These are phyloP conservation scores for Lipomyces starkeyi DNA, from an alignment of 805 yeast genomes.

Conservation along the genomic window DNA sequence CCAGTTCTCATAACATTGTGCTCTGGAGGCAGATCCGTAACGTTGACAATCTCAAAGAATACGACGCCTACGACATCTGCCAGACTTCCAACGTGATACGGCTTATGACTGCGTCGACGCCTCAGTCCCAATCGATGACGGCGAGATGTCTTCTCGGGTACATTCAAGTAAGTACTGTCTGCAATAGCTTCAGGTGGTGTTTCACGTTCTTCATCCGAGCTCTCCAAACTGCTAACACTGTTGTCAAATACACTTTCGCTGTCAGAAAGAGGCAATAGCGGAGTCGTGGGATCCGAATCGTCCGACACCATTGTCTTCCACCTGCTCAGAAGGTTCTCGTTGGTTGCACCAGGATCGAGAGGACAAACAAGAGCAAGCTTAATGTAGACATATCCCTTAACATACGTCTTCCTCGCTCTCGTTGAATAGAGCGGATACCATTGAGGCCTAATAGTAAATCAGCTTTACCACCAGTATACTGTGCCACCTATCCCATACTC, in stretches of 20 bases:
- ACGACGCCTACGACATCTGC: slow-evolving; percentile 63
- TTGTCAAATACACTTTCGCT: not conserved
- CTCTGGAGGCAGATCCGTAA: slow-evolving; percentile 79
- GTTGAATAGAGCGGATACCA: slow-evolving; percentile 31
- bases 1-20: slow-evolving; percentile 72
- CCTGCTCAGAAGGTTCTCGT: slow-evolving; percentile 15
- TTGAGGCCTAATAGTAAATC: slow-evolving; percentile 7
- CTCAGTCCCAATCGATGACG: slow-evolving; percentile 10
- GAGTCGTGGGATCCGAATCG: slow-evolving; percentile 3
- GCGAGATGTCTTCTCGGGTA: not conserved
- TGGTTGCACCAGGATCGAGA: slow-evolving; percentile 18
- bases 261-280: not conserved
- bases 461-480: not conserved
- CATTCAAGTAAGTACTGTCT: not conserved
- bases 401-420: slow-evolving; percentile 14
- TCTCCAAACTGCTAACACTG: slow-evolving; percentile 9
- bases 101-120: slow-evolving; percentile 13
- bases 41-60: slow-evolving; percentile 75
- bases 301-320: slow-evolving; percentile 19
- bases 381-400: slow-evolving; percentile 25
- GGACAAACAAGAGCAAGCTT: slow-evolving; percentile 27
- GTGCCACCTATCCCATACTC: not conserved
- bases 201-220: slow-evolving; percentile 6
- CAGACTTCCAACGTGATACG: slow-evolving; percentile 25
- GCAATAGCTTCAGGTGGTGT: not conserved